phyloP scores from a whole-genome alignment of 805 yeast genomes.

The Candida montana region DNA sequence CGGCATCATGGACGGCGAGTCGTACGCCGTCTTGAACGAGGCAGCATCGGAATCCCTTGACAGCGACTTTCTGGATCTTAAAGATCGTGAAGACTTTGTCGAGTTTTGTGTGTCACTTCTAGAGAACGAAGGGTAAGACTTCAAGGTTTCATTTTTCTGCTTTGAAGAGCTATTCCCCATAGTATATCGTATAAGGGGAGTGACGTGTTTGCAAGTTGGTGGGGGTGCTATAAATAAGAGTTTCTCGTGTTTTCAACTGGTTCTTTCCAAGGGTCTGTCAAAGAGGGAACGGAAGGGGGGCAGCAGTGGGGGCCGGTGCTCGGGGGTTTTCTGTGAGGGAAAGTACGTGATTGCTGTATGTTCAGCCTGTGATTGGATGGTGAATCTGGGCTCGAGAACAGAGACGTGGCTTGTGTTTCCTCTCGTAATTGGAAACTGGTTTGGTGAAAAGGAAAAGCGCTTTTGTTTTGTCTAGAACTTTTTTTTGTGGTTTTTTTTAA shows the following conservation, averaged over 20 bases:
- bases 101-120: slow-evolving; percentile 52
- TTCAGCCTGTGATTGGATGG: too few relatives aligned
- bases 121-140: slow-evolving; percentile 38
- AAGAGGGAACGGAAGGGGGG: neutral
- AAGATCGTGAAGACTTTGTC: slow-evolving; percentile 41
- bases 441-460: too few relatives aligned
- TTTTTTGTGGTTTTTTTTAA: too few relatives aligned
- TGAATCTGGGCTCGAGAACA: too few relatives aligned
- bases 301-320: too few relatives aligned
- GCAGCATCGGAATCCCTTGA: slow-evolving; percentile 27
- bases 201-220: too few relatives aligned
- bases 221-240: too few relatives aligned
- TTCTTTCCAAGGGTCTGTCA: neutral
- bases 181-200: neutral
- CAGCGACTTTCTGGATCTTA: slow-evolving; percentile 28
- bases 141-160: slow-evolving; percentile 23
- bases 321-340: too few relatives aligned
- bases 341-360: too few relatives aligned
- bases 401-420: too few relatives aligned
- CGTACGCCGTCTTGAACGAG: slow-evolving; percentile 28
- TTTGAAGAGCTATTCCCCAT: slow-evolving; percentile 28
- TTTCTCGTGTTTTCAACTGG: neutral
- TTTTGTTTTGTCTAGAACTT: too few relatives aligned
- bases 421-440: too few relatives aligned
- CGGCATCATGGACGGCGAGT: slow-evolving; percentile 24